Percentiles rank a stretch among this genome's conserved stretches.
phyloP scores from a whole-genome alignment of 2,329 filamentous ascomycete species.

The Clarireedia monteithiana region DNA sequence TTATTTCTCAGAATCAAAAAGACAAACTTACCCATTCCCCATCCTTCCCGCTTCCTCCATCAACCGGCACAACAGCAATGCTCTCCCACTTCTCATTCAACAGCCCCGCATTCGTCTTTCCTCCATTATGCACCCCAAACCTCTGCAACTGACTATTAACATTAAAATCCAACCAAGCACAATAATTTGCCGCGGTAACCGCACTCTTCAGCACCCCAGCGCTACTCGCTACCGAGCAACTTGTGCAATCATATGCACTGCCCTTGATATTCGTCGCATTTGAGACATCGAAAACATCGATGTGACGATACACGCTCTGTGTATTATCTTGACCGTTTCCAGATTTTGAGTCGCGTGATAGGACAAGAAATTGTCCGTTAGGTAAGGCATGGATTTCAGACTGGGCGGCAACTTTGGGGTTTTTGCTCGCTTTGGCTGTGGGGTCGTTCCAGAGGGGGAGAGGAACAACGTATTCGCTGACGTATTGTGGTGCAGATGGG shows the following conservation, averaged over 20 bases:
- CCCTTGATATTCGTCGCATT: constrained; percentile 53
- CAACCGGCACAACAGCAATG: constrained; percentile 52
- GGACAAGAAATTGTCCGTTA: constrained; percentile 56
- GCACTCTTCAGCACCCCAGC: constrained; percentile 45
- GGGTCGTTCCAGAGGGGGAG: constrained; percentile 51
- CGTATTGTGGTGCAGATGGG: constrained; percentile 36
- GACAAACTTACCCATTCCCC: constrained; percentile 42
- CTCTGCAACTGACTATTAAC: constrained; percentile 54
- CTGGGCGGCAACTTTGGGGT: constrained; percentile 52
- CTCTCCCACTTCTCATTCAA: constrained; percentile 76
- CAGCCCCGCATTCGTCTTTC: constrained; percentile 46
- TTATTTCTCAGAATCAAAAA: neutral
- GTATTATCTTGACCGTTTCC: constrained; percentile 49
- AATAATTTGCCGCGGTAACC: constrained; percentile 54
- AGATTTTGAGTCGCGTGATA: constrained; percentile 54
- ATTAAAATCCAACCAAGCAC: constrained; percentile 61
- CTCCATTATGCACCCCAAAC: constrained; percentile 64
- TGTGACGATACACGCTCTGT: constrained; percentile 55
- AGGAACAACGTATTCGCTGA: constrained; percentile 57
- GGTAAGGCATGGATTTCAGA: constrained; percentile 61
- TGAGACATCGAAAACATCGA: constrained; percentile 60
- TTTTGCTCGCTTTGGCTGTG: constrained; percentile 33
- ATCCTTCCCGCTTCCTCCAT: constrained; percentile 36
- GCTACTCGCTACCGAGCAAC: constrained; percentile 29
- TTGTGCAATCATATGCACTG: constrained; percentile 31